Evolutionary conservation across 371 early-diverging fungal species (phyloP), one percentile per base, ranked within the genome.

Genomic region (Apophysomyces elegans): DNA sequence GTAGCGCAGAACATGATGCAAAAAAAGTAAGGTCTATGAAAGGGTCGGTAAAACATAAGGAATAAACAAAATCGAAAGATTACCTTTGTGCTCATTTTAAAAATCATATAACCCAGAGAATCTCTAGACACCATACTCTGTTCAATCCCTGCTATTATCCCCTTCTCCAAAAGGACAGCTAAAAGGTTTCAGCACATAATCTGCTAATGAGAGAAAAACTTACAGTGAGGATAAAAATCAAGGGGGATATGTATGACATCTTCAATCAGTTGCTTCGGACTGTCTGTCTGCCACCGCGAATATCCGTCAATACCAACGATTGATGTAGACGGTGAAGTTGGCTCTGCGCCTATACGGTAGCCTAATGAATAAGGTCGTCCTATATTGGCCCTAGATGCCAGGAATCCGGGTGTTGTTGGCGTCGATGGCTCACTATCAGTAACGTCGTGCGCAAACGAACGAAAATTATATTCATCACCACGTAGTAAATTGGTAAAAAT

Each of bases 201-300:
- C 16, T 41, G 21, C 6, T 37, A 37, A 47, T n/a, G 58, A 26
- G 32, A 18, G 43, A n/a, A 57, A 12, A 7, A 69, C 77, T 75
- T 80, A 93, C 93, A 86, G 58, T 92, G 80, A 6, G 93, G 94
- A 70, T 91, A 92, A 71, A 91, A 95, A 45, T 93, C 95, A n/a
- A 90, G 69, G 0, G 86, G 81, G 41, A 92, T 86, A 59, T 79
- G 71, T 56, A 89, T 67, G 1, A 81, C 73, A 35, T 80, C 64
- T 14, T 67, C 67, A 21, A 58, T 64, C 2, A 77, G 60, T 26
- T 72, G 63, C 12, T 72, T 66, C n/a, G 79, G 67, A 45, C 65
- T 68, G 18, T 73, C 70, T n/a, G 76, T 81, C 11, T 68, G 75
- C 84, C 85, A 85, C 14, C 73, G 60, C 38, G 68, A 66, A 36